These are phyloP conservation scores for Pseudocercospora vitis DNA, from an alignment of 2,329 filamentous ascomycete species.

Conservation along the genomic window DNA sequence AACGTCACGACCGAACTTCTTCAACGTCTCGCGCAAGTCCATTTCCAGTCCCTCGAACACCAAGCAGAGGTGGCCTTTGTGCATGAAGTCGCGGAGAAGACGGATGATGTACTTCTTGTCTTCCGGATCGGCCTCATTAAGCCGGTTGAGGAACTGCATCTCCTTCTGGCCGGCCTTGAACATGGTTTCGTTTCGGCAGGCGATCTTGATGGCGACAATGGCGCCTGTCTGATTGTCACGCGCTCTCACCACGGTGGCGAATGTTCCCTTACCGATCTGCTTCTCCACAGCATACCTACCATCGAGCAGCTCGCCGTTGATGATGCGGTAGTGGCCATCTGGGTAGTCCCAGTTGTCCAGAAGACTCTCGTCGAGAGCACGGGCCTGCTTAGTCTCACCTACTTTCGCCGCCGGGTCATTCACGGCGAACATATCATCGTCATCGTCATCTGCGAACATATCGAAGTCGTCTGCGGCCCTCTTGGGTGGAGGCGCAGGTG, in stretches of 20 bases:
- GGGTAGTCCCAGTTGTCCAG: slow-evolving; percentile 92
- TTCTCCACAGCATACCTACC: slow-evolving; percentile 86
- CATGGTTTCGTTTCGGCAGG: slow-evolving; percentile 76
- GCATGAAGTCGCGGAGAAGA: slow-evolving; percentile 83
- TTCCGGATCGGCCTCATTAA: slow-evolving; percentile 81
- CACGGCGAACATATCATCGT: slow-evolving; percentile 89
- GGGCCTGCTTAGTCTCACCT: slow-evolving; percentile 52
- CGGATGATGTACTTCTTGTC: slow-evolving; percentile 90
- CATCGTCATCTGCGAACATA: slow-evolving; percentile 63
- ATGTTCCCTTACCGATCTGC: slow-evolving; percentile 89
- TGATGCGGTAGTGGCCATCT: slow-evolving; percentile 95
- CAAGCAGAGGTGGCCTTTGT: slow-evolving; percentile 93
- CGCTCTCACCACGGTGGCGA: slow-evolving; percentile 91
- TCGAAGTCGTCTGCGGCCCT: slow-evolving; percentile 49
- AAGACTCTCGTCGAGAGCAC: slow-evolving; percentile 68
- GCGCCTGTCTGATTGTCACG: slow-evolving; percentile 68
- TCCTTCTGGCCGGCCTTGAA: slow-evolving; percentile 91
- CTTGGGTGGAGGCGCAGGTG: slow-evolving; percentile 4
- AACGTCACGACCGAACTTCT: slow-evolving; percentile 92
- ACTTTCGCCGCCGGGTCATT: slow-evolving; percentile 41
- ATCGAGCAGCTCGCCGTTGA: slow-evolving; percentile 85
- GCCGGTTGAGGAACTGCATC: slow-evolving; percentile 85
- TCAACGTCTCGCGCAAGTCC: slow-evolving; percentile 89
- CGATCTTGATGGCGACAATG: slow-evolving; percentile 94
- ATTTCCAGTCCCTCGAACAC: slow-evolving; percentile 92